phyloP scores from a whole-genome alignment of 1,284 basidiomycete species.

The Retiboletus flavoniger region DNA sequence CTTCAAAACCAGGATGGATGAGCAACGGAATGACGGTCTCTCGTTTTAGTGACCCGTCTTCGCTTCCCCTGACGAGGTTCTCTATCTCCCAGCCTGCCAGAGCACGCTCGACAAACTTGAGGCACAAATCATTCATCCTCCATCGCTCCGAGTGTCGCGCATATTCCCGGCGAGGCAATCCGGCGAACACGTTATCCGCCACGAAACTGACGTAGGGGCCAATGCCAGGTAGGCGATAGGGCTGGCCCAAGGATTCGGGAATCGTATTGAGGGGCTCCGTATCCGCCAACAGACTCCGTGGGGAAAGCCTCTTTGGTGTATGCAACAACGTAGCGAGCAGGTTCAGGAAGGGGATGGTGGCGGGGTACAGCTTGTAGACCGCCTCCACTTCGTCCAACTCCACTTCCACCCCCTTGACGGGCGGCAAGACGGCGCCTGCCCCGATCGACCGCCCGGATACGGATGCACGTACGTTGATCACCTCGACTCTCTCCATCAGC shows the following conservation, averaged over 20 bases:
- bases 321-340: slow-evolving; percentile 82
- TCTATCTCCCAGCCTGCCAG: slow-evolving; percentile 82
- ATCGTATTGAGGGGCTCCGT: slow-evolving; percentile 68
- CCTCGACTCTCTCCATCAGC: slow-evolving; percentile 79
- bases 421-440: slow-evolving; percentile 39
- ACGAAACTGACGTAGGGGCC: slow-evolving; percentile 82
- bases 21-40: slow-evolving; percentile 57
- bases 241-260: slow-evolving; percentile 73
- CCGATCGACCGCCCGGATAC: slow-evolving; percentile 36
- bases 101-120: slow-evolving; percentile 84
- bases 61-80: slow-evolving; percentile 50
- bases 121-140: slow-evolving; percentile 81
- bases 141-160: slow-evolving; percentile 76
- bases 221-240: slow-evolving; percentile 75
- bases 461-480: slow-evolving; percentile 69
- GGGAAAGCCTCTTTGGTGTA: slow-evolving; percentile 65
- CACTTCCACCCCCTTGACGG: slow-evolving; percentile 70
- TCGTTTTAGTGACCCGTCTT: slow-evolving; percentile 51
- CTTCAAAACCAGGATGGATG: slow-evolving; percentile 85
- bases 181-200: slow-evolving; percentile 83
- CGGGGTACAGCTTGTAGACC: slow-evolving; percentile 75
- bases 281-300: slow-evolving; percentile 59
- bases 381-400: slow-evolving; percentile 89
- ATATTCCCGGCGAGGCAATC: slow-evolving; percentile 73
- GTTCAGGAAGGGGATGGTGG: slow-evolving; percentile 84